Conservation (phyloP, 148 eudicot genomes). For the Cornus florida region DNA sequence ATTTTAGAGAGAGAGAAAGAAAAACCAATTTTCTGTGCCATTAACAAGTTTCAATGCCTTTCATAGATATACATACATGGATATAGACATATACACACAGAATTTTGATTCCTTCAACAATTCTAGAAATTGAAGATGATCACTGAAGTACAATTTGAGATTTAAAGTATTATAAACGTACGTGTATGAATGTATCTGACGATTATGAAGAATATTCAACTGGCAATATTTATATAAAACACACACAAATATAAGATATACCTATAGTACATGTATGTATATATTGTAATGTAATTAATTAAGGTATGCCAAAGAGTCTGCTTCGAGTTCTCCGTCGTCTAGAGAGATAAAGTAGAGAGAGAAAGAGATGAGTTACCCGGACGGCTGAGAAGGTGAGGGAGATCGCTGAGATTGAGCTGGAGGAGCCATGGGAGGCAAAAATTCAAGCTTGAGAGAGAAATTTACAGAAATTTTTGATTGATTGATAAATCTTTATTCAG, state of each 20-base stretch:
- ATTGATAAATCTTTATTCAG: not conserved
- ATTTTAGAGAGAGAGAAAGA: conserved; percentile 15
- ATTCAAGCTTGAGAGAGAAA: not conserved
- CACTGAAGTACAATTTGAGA: no score
- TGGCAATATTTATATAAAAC: not conserved
- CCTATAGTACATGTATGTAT: not conserved
- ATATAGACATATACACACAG: not conserved
- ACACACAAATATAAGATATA: not conserved
- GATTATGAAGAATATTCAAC: not conserved
- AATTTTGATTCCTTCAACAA: not conserved
- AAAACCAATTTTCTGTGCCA: conserved; percentile 10
- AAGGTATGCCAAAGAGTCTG: not conserved
- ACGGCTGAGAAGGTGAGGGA: conserved; percentile 93
- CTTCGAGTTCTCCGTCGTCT: conserved; percentile 4
- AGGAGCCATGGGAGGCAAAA: conserved; percentile 56
- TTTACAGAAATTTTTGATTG: not conserved
- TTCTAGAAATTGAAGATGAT: not conserved
- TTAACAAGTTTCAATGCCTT: not conserved
- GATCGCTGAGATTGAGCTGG: conserved; percentile 78
- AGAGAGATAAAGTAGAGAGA: not conserved
- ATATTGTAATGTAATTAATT: not conserved
- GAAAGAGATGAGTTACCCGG: conserved; percentile 56
- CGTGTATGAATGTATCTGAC: not conserved
- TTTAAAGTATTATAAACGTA: not conserved
- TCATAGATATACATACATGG: not conserved